These are phyloP conservation scores for Speleostelium caveatum DNA, from an alignment of 78 protist species.

Conservation along the genomic window DNA sequence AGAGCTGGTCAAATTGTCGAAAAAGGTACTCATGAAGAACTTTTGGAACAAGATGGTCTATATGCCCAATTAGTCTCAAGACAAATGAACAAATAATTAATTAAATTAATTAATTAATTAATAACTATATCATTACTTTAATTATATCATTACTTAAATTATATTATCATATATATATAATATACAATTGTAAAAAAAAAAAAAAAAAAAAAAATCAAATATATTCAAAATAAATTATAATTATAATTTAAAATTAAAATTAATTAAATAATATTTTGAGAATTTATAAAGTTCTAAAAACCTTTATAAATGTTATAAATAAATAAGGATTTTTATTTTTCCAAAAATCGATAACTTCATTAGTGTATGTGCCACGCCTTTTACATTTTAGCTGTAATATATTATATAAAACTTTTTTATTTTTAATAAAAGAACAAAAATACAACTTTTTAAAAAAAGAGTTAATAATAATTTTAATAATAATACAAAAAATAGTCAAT, in stretches of 20 bases:
- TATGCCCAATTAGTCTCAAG: slow-evolving; percentile 62
- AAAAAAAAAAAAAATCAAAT: background rate
- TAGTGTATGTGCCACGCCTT: no score
- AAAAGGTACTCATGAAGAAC: slow-evolving; percentile 91
- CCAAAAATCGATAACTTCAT: no score
- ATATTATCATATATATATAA: background rate
- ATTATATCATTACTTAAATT: background rate
- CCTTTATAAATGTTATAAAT: no score
- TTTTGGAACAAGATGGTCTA: slow-evolving; percentile 79
- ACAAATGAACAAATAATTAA: slow-evolving; percentile 18
- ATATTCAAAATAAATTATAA: background rate
- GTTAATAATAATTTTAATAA: no score
- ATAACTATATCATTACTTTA: background rate
- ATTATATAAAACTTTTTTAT: background rate
- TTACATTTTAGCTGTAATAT: background rate
- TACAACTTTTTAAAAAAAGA: no score
- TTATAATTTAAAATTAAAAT: no score
- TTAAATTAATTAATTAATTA: no score
- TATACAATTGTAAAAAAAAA: background rate
- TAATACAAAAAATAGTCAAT: no score
- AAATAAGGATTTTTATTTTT: no score
- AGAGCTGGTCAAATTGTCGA: slow-evolving; percentile 90
- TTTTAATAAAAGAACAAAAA: no score
- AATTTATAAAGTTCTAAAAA: no score
- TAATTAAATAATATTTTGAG: no score